Base-by-base conservation (phyloP, 805 yeast genomes). In the Geotrichum ghanense region DNA sequence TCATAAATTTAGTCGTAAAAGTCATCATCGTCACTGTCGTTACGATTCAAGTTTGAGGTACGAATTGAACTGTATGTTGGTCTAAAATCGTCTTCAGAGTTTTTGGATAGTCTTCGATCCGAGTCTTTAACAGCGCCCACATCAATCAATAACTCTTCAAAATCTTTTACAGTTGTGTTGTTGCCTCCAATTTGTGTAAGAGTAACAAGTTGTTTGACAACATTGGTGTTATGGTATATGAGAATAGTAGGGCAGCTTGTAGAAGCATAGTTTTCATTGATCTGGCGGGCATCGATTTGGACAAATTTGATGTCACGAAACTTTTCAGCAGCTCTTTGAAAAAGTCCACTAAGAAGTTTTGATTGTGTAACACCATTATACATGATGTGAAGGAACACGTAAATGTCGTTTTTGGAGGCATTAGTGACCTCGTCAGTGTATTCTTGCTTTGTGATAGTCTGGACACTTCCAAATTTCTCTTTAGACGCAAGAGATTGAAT, bases 211-310 rank as follows among this genome's bases (percentile, higher is more conserved):
- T 92, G 97, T 60, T 81, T 83, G 21, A 81, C 67, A 6, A 94
- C 89, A 52, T 85, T 79, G 23, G 81, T 82, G 47, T 86, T 76
- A 57, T 76, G 75, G 63, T 92, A 92, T 0, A 92, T 75, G 44
- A 92, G 71, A 5, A 92, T 67, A 0, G 98, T 92, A 1, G 99
- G 99, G 56, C 95, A 83, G 68, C 86, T 89, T 25, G 74, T 62
- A 22, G 85, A 90, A 1, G 98, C 97, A 62, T 89, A 92, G 59
- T 81, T 80, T 58, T 90, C 97, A 53, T 89, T 83, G 45, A 97
- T 95, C 63, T 96, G 78, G 49, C 77, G 73, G 21, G 85, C 95
- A n/a, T 84, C 81, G 43, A 92, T 92, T 55, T 92, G 96, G 40
- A 87, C 90, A 60, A 92, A 84, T 64, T 92, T 92, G 55, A 90